Evolutionary conservation across 805 yeast species (phyloP).

Genomic region (Nakazawaea wickerhamii): DNA sequence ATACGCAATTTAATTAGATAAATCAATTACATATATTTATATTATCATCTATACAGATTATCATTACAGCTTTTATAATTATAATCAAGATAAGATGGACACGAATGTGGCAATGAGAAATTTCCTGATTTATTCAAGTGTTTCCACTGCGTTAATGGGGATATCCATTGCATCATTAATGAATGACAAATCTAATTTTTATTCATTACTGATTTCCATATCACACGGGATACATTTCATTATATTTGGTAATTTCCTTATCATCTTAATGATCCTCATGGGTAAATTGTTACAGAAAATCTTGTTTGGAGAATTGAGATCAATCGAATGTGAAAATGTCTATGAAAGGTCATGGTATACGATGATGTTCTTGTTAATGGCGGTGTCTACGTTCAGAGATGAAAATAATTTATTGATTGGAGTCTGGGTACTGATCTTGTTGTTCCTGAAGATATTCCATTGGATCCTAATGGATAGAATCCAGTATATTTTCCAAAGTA

Average conservation of each 20-base stretch:
- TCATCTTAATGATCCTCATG: constrained; percentile 27
- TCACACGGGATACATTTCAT: constrained; percentile 43
- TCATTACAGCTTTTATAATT: no score
- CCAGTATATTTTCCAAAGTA: constrained; percentile 42
- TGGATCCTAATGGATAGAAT: constrained; percentile 57
- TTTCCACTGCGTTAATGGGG: constrained; percentile 30
- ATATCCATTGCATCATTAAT: constrained; percentile 33
- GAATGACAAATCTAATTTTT: constrained; percentile 39
- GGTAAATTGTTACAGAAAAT: constrained; percentile 47
- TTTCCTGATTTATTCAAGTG: constrained; percentile 21
- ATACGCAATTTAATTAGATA: no score
- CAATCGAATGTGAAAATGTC: constrained; percentile 71
- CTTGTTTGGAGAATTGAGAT: constrained; percentile 70
- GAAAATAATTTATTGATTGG: constrained; percentile 42
- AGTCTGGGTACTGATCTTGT: constrained; percentile 28
- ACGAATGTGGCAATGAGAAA: constrained; percentile 9
- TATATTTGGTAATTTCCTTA: constrained; percentile 37
- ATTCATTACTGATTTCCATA: constrained; percentile 43
- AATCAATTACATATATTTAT: no score
- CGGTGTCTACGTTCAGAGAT: constrained; percentile 47
- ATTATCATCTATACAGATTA: no score
- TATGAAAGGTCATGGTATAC: constrained; percentile 62
- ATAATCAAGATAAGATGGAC: no score
- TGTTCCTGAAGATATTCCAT: constrained; percentile 65
- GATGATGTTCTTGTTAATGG: constrained; percentile 55